These are phyloP conservation scores for Cydonia oblonga DNA, from an alignment of 331 rosid species.

Conservation along the genomic window DNA sequence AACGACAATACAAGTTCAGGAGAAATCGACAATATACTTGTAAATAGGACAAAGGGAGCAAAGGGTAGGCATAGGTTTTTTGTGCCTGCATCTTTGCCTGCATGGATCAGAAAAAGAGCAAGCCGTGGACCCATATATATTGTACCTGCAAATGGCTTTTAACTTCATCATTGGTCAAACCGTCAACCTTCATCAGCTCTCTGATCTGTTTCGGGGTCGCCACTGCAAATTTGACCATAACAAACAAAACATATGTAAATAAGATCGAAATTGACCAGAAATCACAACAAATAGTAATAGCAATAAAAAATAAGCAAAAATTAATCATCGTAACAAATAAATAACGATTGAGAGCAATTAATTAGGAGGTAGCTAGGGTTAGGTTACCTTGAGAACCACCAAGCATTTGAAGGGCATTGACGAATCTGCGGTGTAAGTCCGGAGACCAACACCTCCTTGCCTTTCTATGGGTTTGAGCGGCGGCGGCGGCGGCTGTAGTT, in stretches of 20 bases:
- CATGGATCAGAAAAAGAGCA: slow-evolving; percentile 3
- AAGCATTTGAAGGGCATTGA: slow-evolving; percentile 94
- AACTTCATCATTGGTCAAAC: slow-evolving; percentile 99
- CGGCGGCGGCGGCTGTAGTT: background rate
- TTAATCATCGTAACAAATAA: no score
- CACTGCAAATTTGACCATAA: slow-evolving; percentile 25
- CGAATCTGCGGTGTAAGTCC: slow-evolving; percentile 84
- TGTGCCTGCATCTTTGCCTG: slow-evolving; percentile 3
- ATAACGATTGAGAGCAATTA: background rate
- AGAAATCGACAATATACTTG: background rate
- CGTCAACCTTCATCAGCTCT: slow-evolving; percentile 98
- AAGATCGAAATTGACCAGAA: background rate
- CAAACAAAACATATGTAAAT: background rate
- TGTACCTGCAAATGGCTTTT: slow-evolving; percentile 97
- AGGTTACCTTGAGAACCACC: slow-evolving; percentile 91
- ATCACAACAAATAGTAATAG: background rate
- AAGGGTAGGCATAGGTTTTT: background rate
- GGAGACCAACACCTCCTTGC: slow-evolving; percentile 99
- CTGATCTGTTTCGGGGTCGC: slow-evolving; percentile 98
- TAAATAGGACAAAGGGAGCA: background rate
- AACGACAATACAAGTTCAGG: no score
- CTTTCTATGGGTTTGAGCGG: slow-evolving; percentile 59
- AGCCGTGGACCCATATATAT: background rate
- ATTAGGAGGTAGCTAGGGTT: background rate
- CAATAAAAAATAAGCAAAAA: no score